Evolutionary conservation across 495 filamentous ascomycete species (phyloP).

Genomic region (Neurospora tetrasperma): DNA sequence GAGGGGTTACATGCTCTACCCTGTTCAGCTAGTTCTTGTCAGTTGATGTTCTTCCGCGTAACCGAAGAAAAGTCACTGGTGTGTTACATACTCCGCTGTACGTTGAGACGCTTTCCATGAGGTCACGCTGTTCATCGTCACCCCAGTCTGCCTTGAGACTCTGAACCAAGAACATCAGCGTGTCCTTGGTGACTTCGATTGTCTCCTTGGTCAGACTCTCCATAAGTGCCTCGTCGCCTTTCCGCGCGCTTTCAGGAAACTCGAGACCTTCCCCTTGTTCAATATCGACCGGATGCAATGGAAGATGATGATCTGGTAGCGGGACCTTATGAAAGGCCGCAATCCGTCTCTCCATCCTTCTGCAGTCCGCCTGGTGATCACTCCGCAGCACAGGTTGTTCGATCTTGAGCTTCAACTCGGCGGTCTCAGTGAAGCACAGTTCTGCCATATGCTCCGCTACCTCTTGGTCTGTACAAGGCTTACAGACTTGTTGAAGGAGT

Average conservation of each 20-base stretch:
- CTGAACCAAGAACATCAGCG: constrained; percentile 11
- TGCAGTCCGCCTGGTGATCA: constrained; percentile 38
- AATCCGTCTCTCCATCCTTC: constrained; percentile 23
- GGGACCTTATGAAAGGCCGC: constrained; percentile 19
- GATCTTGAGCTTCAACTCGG: constrained; percentile 29
- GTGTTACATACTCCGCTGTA: constrained; percentile 27
- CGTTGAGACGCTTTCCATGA: constrained; percentile 21
- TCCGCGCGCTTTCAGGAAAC: constrained; percentile 5
- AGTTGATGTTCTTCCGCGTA: neutral
- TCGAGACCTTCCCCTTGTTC: constrained; percentile 39
- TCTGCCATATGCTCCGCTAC: constrained; percentile 5
- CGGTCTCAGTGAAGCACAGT: constrained; percentile 8
- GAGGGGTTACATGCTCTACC: constrained; percentile 43
- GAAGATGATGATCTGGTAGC: constrained; percentile 31
- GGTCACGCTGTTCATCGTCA: constrained; percentile 19
- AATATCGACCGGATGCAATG: constrained; percentile 34
- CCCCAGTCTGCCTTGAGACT: constrained; percentile 30
- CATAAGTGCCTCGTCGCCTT: neutral
- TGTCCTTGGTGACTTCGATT: constrained; percentile 13
- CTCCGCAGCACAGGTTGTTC: constrained; percentile 42
- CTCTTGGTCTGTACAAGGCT: constrained; percentile 6
- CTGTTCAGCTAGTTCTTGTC: constrained; percentile 11
- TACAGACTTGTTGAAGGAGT: constrained; percentile 16
- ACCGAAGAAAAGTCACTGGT: neutral
- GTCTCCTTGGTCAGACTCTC: constrained; percentile 6